Evolutionary conservation across 2,329 filamentous ascomycete genomes (phyloP), one percentile per base, ranked within the genome.

Genomic region (Epicoccum nigrum): DNA sequence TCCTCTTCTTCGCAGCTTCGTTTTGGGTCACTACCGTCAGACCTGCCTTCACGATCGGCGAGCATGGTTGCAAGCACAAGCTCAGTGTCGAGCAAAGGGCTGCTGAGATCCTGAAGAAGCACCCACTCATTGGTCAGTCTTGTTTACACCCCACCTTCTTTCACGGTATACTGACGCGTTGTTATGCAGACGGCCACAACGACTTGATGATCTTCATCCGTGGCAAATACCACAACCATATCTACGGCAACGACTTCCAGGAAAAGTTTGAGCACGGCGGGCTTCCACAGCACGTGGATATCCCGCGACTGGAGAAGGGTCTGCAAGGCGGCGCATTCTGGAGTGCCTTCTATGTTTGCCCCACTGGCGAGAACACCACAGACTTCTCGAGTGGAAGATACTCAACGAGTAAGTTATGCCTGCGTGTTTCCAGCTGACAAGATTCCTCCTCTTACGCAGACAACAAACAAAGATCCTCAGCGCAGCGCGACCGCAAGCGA

Each of bases 271-370:
- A 87, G 58, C 76, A 88, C 17, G 90, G 89, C 25, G 83, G 83
- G 1, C 74, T 96, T 43, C 67, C 71, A 0, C 80, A 80, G 3
- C 89, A 97, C 60, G 87, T 94, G 44, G 93, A 97, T 70, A 76
- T 96, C 7, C 86, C 88, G 1, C 85, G 92, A 4, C 80, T 96
- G 39, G 80, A 83, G 28, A 73, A 83, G 41, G 92, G 92, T 1
- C 79, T 81, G 60, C 85, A 87, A 56, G 92, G 92, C 31, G 93
- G 92, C 47, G 86, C 89, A n/a, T 97, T 97, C 71, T 97, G 92
- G 93, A 92, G 88, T 68, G 90, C 94, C 8, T 97, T 82, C 64
- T 85, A 88, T 32, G 83, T 84, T 0, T 97, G 92, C 67, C 92
- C 92, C 0, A 19, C 51, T 11, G 66, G 65, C 6, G 54, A 38